Percentiles rank a stretch among this genome's conserved stretches.
These are phyloP conservation scores for Phytophthora nicotianae DNA, from an alignment of 352 stramenopile species.

Conservation along the genomic window DNA sequence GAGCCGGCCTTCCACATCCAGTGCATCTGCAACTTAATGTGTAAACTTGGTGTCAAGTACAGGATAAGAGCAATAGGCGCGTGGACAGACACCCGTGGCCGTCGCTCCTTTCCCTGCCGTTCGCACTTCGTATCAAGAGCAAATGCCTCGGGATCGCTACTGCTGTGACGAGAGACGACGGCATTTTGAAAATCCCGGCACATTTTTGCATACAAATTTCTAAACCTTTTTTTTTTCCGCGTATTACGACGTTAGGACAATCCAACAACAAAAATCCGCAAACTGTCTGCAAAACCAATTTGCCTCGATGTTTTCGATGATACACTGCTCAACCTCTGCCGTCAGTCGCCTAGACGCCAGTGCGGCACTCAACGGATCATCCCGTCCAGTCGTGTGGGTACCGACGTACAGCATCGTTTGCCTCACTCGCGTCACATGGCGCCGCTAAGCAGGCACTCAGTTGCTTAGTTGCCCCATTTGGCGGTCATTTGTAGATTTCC, in stretches of 20 bases:
- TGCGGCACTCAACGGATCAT: slow-evolving; percentile 41
- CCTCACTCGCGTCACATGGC: slow-evolving; percentile 25
- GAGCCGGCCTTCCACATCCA: slow-evolving; percentile 14
- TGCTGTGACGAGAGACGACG: slow-evolving; percentile 5
- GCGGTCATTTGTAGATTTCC: slow-evolving; percentile 32
- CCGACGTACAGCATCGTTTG: slow-evolving; percentile 15
- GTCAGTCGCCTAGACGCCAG: slow-evolving; percentile 26
- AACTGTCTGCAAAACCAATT: slow-evolving; percentile 16
- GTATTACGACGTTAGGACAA: slow-evolving; percentile 17
- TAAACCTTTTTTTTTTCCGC: slow-evolving; percentile 12
- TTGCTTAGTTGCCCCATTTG: slow-evolving; percentile 10
- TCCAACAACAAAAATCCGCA: slow-evolving; percentile 18
- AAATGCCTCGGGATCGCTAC: slow-evolving; percentile 17
- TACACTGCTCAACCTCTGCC: slow-evolving; percentile 11
- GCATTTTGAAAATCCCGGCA: slow-evolving; percentile 23
- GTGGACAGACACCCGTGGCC: slow-evolving; percentile 19
- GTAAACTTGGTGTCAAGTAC: slow-evolving; percentile 13
- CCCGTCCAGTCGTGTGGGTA: slow-evolving; percentile 28
- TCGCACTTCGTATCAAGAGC: slow-evolving; percentile 30
- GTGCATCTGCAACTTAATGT: slow-evolving; percentile 11
- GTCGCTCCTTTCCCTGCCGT: slow-evolving; percentile 33
- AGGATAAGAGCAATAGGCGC: slow-evolving; percentile 25
- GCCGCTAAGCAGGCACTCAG: slow-evolving; percentile 11
- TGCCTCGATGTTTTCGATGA: neutral
- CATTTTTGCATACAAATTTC: slow-evolving; percentile 29